These are phyloP conservation scores for Cordyceps pruinosa DNA, from an alignment of 2,329 filamentous ascomycete genomes.

Conservation along the genomic window DNA sequence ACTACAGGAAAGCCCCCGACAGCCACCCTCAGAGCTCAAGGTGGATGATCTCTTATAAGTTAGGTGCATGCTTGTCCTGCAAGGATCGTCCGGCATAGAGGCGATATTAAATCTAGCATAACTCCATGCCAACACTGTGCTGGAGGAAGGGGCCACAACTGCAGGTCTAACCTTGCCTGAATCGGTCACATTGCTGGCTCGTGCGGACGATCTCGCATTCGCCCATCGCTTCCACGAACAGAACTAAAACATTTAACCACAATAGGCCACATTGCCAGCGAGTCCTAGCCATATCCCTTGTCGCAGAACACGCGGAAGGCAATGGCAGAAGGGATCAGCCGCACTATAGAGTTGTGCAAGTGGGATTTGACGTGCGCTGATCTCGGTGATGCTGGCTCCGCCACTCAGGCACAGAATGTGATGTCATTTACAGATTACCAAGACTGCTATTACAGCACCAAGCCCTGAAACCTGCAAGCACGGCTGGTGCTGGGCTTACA, in stretches of 20 bases:
- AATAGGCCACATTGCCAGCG: too few species aligned
- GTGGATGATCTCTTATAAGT: neutral
- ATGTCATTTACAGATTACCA: neutral
- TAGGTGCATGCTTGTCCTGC: neutral
- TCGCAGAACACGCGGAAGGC: too few species aligned
- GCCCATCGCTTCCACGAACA: neutral
- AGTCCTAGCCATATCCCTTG: too few species aligned
- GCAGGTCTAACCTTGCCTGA: neutral
- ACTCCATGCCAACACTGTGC: neutral
- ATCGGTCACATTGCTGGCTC: neutral
- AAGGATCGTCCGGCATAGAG: neutral
- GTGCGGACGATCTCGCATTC: conserved; percentile 3
- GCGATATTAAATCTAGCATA: conserved; percentile 2
- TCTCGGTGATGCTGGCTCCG: neutral
- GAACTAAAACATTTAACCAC: neutral
- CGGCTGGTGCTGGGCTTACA: neutral
- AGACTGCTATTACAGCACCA: neutral
- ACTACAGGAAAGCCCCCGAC: neutral
- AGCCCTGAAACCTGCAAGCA: neutral
- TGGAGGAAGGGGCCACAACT: neutral
- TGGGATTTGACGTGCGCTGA: neutral
- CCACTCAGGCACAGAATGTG: neutral
- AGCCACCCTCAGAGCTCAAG: neutral
- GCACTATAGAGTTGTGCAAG: neutral
- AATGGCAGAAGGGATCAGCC: neutral